Percentiles rank a stretch among this genome's conserved stretches.
Conservation (phyloP, 441 rosid genomes). For the Euphorbia schlechtendalii region DNA sequence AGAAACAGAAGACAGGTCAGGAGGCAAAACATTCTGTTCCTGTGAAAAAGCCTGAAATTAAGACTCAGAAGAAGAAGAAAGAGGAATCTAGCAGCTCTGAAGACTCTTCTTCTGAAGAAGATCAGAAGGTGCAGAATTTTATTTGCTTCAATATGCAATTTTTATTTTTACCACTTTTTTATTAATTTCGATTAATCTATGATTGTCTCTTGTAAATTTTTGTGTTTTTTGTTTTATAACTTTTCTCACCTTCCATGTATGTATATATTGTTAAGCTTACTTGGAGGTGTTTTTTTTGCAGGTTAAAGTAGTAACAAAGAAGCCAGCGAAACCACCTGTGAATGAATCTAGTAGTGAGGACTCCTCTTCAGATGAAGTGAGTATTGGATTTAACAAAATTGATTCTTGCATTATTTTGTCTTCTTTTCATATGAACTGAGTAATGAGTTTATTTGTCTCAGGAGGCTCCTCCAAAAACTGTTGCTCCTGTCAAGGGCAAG, state of each 20-base stretch:
- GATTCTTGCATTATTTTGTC: neutral
- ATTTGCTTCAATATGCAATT: neutral
- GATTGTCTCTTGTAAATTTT: neutral
- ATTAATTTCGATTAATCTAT: too few relatives aligned
- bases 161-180: neutral
- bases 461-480: conserved; percentile 6
- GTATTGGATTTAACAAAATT: neutral
- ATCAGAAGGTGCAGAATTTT: conserved; percentile 26
- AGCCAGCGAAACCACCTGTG: conserved; percentile 23
- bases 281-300: conserved; percentile 2
- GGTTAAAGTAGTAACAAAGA: conserved; percentile 29
- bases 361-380: conserved; percentile 19
- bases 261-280: neutral
- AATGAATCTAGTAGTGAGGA: conserved; percentile 51
- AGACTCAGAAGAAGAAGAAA: conserved; percentile 45
- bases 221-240: neutral
- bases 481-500: conserved; percentile 8
- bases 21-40: conserved; percentile 35
- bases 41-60: conserved; percentile 40
- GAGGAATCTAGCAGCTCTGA: conserved; percentile 46
- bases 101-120: conserved; percentile 60
- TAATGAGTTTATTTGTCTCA: neutral
- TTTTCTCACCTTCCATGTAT: neutral
- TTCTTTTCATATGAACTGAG: neutral
- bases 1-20: conserved; percentile 60